phyloP scores from a whole-genome alignment of 2,329 filamentous ascomycete species.

The Stemphylium lycopersici region DNA sequence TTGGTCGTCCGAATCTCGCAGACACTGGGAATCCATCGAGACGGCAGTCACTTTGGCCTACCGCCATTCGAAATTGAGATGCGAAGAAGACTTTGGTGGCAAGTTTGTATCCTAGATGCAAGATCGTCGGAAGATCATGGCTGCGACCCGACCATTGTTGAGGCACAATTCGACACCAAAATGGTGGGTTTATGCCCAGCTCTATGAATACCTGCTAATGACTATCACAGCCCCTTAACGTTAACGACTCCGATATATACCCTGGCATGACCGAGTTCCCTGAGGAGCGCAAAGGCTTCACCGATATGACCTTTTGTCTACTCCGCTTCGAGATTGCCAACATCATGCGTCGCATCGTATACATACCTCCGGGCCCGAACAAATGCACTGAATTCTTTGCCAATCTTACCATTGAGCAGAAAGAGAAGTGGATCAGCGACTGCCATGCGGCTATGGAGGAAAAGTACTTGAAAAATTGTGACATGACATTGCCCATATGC shows the following conservation, averaged over 20 bases:
- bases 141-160: slow-evolving; percentile 64
- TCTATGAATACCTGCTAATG: slow-evolving; percentile 6
- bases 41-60: slow-evolving; percentile 61
- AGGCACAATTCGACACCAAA: slow-evolving; percentile 65
- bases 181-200: slow-evolving; percentile 39
- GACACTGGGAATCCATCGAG: slow-evolving; percentile 65
- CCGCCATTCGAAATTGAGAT: slow-evolving; percentile 67
- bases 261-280: slow-evolving; percentile 59
- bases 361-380: slow-evolving; percentile 51
- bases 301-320: slow-evolving; percentile 63
- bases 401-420: slow-evolving; percentile 54
- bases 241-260: slow-evolving; percentile 61
- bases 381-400: slow-evolving; percentile 52
- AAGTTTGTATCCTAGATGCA: slow-evolving; percentile 64
- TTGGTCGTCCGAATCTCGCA: slow-evolving; percentile 65
- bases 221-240: slow-evolving; percentile 55
- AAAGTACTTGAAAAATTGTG: slow-evolving; percentile 58
- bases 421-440: slow-evolving; percentile 58
- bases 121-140: slow-evolving; percentile 68
- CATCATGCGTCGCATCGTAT: slow-evolving; percentile 55
- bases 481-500: slow-evolving; percentile 64
- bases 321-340: slow-evolving; percentile 60
- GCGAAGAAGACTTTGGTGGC: slow-evolving; percentile 66
- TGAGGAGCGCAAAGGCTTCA: slow-evolving; percentile 58
- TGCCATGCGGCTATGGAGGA: slow-evolving; percentile 56